phyloP scores from a whole-genome alignment of 805 yeast genomes.

The Ogataea chonburiensis region DNA sequence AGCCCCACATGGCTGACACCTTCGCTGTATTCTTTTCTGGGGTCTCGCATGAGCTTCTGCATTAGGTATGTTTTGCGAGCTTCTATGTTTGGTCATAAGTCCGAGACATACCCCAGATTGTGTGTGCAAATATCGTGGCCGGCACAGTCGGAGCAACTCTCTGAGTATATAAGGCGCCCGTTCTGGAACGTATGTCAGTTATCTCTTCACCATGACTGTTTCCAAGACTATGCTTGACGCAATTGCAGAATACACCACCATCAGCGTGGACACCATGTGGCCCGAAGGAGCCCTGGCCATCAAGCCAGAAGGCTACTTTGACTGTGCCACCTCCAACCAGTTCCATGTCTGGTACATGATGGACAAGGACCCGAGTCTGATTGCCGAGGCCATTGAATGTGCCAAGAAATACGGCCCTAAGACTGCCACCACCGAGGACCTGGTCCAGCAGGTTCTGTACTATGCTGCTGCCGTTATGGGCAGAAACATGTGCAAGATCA shows the following conservation, averaged over 20 bases:
- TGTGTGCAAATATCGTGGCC: no score
- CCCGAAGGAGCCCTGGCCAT: conserved; percentile 15
- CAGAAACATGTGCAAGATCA: conserved; percentile 18
- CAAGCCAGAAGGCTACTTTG: conserved; percentile 15
- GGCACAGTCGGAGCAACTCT: no score
- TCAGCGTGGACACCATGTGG: conserved; percentile 22
- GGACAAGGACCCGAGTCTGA: conserved; percentile 20
- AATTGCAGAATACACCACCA: conserved; percentile 16
- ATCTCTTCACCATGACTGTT: conserved; percentile 6
- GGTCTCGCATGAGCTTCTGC: no score
- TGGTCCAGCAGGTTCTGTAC: conserved; percentile 20
- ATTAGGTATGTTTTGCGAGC: conserved; percentile 3
- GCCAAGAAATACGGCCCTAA: conserved; percentile 13
- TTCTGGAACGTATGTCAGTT: no score
- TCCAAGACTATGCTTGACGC: conserved; percentile 12
- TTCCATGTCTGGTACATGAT: conserved; percentile 22
- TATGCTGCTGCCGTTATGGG: conserved; percentile 27
- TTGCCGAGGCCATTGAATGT: conserved; percentile 19
- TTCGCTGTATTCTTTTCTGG: no score
- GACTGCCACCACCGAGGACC: conserved; percentile 11
- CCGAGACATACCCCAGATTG: conserved; percentile 4
- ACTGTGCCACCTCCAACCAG: conserved; percentile 29
- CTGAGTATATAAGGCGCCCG: conserved; percentile 1
- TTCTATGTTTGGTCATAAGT: conserved; percentile 1
- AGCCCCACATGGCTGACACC: no score